These are phyloP conservation scores for Eustoma russellianum DNA, from an alignment of 257 asterid genomes.

Conservation along the genomic window DNA sequence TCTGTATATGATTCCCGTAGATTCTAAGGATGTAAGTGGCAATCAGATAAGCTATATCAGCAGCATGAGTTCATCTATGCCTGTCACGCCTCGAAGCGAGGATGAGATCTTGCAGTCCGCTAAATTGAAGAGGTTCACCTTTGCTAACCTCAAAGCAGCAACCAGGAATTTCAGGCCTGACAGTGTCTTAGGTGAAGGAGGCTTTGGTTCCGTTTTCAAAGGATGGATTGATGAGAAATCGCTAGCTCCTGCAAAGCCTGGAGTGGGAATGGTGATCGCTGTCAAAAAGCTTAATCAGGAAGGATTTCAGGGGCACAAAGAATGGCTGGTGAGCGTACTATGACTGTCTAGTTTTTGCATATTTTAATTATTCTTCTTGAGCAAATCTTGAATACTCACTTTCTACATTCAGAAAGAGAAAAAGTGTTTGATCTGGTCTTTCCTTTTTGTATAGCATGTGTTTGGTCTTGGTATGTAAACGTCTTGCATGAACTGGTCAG, in stretches of 20 bases:
- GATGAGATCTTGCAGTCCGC: constrained; percentile 87
- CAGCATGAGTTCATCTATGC: constrained; percentile 56
- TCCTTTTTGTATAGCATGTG: too few species aligned
- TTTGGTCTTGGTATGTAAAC: not conserved
- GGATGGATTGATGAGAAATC: constrained; percentile 79
- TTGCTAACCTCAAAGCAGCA: constrained; percentile 59
- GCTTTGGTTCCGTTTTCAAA: constrained; percentile 85
- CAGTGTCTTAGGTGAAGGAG: constrained; percentile 87
- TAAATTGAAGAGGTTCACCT: constrained; percentile 64
- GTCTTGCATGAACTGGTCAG: not conserved
- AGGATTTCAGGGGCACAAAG: constrained; percentile 94
- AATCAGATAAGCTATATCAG: constrained; percentile 42
- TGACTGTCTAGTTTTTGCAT: not conserved
- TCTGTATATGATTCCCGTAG: constrained; percentile 6
- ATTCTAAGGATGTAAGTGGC: constrained; percentile 39
- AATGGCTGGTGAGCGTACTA: constrained; percentile 64
- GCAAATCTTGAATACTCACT: too few species aligned
- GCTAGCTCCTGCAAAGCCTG: constrained; percentile 58
- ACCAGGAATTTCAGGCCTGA: constrained; percentile 86
- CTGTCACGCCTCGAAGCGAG: constrained; percentile 77
- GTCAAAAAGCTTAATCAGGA: constrained; percentile 81
- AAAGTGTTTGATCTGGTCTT: too few species aligned
- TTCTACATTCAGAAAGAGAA: too few species aligned
- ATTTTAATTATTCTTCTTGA: not conserved
- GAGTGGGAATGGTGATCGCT: constrained; percentile 67